A percentile compares a stretch with the other conserved stretches of the same genome.
Evolutionary conservation across 768 basidiomycete species (phyloP).

Genomic region (Suillus americanus): DNA sequence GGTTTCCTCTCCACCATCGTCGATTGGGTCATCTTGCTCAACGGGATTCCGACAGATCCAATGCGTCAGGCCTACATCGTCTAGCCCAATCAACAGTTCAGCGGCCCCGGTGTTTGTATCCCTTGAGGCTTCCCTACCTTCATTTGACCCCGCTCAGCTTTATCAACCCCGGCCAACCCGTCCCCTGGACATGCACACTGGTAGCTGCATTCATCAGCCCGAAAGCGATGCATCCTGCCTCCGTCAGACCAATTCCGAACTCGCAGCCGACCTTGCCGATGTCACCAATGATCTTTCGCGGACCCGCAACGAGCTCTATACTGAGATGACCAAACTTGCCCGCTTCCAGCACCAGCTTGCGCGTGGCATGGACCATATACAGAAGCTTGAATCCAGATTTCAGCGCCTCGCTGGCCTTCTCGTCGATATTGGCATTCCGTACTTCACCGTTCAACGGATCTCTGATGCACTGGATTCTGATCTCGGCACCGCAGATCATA

Average conservation of each 20-base stretch:
- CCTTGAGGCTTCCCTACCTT: conserved; percentile 19
- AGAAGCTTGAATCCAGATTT: conserved; percentile 25
- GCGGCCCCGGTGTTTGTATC: conserved; percentile 25
- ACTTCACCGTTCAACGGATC: conserved; percentile 21
- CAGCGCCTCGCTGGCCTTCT: conserved; percentile 24
- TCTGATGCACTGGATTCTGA: conserved; percentile 21
- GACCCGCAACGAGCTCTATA: conserved; percentile 29
- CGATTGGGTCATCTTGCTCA: conserved; percentile 2
- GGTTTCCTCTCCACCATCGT: conserved; percentile 1
- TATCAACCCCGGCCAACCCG: conserved; percentile 10
- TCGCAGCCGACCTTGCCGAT: conserved; percentile 29
- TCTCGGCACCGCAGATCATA: conserved; percentile 39
- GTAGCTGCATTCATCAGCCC: not conserved
- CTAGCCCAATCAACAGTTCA: not conserved
- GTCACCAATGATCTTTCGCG: conserved; percentile 27
- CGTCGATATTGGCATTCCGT: conserved; percentile 28
- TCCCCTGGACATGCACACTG: conserved; percentile 13
- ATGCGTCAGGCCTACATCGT: not conserved
- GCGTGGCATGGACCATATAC: conserved; percentile 26
- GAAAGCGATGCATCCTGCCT: conserved; percentile 10
- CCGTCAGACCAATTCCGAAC: conserved; percentile 14
- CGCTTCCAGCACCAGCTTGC: conserved; percentile 25
- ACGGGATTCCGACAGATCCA: not conserved
- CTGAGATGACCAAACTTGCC: conserved; percentile 26
- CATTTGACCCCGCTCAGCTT: conserved; percentile 28